phyloP scores from a whole-genome alignment of 805 yeast species.

The Sugiyamaella americana region DNA sequence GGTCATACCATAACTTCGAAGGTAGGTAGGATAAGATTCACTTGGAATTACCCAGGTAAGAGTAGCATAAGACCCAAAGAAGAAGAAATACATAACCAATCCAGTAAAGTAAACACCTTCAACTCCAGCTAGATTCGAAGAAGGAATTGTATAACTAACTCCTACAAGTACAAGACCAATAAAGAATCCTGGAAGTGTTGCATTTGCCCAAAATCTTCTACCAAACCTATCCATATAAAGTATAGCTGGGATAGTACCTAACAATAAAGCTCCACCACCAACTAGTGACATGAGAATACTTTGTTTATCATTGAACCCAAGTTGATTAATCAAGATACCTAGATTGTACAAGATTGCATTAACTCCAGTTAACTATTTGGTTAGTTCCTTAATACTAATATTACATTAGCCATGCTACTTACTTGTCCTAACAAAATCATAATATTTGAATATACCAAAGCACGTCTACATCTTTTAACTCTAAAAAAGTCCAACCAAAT shows the following conservation, averaged over 20 bases:
- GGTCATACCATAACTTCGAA: constrained; percentile 64
- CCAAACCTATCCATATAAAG: constrained; percentile 30
- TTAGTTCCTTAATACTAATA: too few species aligned
- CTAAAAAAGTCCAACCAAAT: constrained; percentile 47
- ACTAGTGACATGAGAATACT: constrained; percentile 63
- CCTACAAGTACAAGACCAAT: constrained; percentile 57
- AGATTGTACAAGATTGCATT: constrained; percentile 66
- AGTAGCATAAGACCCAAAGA: constrained; percentile 62
- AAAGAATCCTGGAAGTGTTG: constrained; percentile 48
- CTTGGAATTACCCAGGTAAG: constrained; percentile 67
- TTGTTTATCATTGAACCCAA: constrained; percentile 47
- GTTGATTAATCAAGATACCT: constrained; percentile 49
- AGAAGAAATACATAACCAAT: constrained; percentile 55
- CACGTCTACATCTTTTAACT: constrained; percentile 55
- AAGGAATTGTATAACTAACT: constrained; percentile 44
- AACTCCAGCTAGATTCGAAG: constrained; percentile 40
- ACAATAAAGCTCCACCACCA: constrained; percentile 56
- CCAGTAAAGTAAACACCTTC: constrained; percentile 60
- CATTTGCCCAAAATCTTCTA: constrained; percentile 59
- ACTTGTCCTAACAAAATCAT: constrained; percentile 51
- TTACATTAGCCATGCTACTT: too few species aligned
- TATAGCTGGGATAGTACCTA: constrained; percentile 64
- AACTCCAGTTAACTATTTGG: constrained; percentile 64
- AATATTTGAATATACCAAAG: constrained; percentile 49
- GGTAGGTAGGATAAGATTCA: constrained; percentile 52